phyloP scores from a whole-genome alignment of 2,329 filamentous ascomycete species.

The Sporothrix mexicana region DNA sequence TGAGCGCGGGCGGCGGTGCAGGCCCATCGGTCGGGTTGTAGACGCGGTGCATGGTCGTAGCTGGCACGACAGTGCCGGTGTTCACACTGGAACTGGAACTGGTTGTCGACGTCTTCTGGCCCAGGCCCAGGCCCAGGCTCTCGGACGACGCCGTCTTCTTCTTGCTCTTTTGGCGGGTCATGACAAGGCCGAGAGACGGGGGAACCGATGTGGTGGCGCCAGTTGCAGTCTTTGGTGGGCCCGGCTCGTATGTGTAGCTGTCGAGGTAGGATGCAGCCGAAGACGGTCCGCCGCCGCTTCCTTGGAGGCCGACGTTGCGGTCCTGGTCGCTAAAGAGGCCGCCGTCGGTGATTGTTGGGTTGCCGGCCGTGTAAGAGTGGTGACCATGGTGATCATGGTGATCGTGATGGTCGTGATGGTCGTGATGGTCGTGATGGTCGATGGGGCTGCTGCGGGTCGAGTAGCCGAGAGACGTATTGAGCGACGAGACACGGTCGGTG shows the following conservation, averaged over 20 bases:
- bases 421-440: neutral
- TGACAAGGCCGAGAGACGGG: neutral
- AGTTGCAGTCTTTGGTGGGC: neutral
- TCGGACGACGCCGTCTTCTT: constrained; percentile 7
- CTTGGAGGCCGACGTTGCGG: constrained; percentile 27
- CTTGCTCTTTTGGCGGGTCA: constrained; percentile 20
- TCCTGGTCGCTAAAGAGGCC: constrained; percentile 33
- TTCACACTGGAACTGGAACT: too few species aligned
- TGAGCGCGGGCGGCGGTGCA: neutral
- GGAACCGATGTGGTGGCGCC: neutral
- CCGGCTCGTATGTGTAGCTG: constrained; percentile 31
- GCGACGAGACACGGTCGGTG: constrained; percentile 4
- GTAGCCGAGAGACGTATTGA: neutral
- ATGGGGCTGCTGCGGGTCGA: constrained; percentile 4
- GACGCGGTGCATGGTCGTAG: neutral
- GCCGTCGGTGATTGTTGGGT: neutral
- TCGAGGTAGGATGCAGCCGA: constrained; percentile 23
- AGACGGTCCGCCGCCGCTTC: neutral
- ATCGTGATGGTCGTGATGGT: neutral
- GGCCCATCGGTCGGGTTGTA: constrained; percentile 26
- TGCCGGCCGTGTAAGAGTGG: neutral
- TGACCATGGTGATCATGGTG: neutral
- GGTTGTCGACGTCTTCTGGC: neutral
- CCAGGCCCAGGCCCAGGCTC: constrained; percentile 7
- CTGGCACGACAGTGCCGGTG: neutral